Base-by-base conservation (phyloP, 2,329 filamentous ascomycete genomes). In the Trichoderma koningii region DNA sequence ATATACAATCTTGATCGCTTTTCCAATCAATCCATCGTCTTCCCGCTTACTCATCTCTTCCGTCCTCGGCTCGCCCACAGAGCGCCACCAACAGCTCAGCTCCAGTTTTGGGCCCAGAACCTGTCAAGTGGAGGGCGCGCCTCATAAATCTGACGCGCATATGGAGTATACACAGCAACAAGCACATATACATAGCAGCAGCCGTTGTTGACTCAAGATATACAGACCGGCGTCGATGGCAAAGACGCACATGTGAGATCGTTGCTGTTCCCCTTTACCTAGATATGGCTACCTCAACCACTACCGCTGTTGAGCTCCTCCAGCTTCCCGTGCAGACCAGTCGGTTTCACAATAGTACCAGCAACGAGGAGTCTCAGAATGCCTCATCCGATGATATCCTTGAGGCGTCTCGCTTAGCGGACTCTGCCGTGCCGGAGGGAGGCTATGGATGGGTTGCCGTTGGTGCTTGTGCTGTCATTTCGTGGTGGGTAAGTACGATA, bases 401-500 rank as follows among this genome's bases (percentile, higher is more conserved):
- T 9, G 64, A 66, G 15, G 64, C 64, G n/a, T 66, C 64, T 23
- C 64, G 64, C 9, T 19, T 66, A 45, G 64, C 64, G 23, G 64
- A 66, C 17, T 55, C 59, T 7, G 48, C 38, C 17, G 64, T 66
- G 14, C 73, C 73, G 0, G 73, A 74, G n/a, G 73, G 73, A 3
- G 73, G 73, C 2, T 68, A 71, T 28, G 73, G 72, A 1, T 74
- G 73, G 73, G 69, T 70, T 3, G 70, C 74, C 0, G 67, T 74
- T 2, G 30, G 56, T 0, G 70, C 68, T 28, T 74, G 73, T 15
- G 69, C 71, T 3, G 44, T 70, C 7, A 66, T 74, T 0, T 59
- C 70, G 0, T 74, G 83, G 76, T 86, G 83, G 83, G 63, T 65
- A 34, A 28, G 63, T 65, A 62, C 15, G 4, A 14, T 3, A 38